A percentile compares a stretch with the other conserved stretches of the same genome.
Evolutionary conservation across 2,329 filamentous ascomycete genomes (phyloP).

Genomic region (Cordyceps farinosa): DNA sequence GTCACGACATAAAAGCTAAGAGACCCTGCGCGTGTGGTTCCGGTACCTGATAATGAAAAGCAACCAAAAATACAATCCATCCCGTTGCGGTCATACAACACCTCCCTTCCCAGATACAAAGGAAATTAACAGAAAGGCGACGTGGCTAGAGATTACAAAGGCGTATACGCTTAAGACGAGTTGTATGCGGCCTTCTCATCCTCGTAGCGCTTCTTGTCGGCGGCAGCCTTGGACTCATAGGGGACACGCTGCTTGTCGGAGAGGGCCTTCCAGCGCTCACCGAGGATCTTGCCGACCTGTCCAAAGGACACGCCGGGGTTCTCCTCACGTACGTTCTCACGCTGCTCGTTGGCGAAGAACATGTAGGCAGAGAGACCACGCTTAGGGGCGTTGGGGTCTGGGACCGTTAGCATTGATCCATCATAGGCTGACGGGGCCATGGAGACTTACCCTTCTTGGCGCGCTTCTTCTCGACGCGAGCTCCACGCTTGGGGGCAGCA

Average conservation of each 20-base stretch:
- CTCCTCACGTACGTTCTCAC: slow-evolving; percentile 95
- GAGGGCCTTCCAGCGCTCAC: slow-evolving; percentile 97
- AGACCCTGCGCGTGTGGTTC: slow-evolving; percentile 34
- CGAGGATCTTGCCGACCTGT: slow-evolving; percentile 97
- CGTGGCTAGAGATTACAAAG: slow-evolving; percentile 21
- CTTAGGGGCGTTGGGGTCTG: slow-evolving; percentile 98
- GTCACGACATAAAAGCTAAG: slow-evolving; percentile 20
- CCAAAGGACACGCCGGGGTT: slow-evolving; percentile 98
- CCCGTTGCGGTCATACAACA: slow-evolving; percentile 42
- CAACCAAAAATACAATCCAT: slow-evolving; percentile 38
- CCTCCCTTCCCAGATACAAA: slow-evolving; percentile 31
- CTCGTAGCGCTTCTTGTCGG: slow-evolving; percentile 99
- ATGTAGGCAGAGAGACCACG: slow-evolving; percentile 99
- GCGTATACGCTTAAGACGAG: slow-evolving; percentile 22
- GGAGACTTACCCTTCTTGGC: slow-evolving; percentile 56
- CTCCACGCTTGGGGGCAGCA: slow-evolving; percentile 47
- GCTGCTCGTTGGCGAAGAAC: slow-evolving; percentile 99
- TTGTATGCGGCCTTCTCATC: slow-evolving; percentile 95
- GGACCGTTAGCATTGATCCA: slow-evolving; percentile 18
- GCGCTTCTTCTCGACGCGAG: slow-evolving; percentile 54
- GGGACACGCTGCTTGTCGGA: slow-evolving; percentile 88
- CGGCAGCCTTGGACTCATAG: slow-evolving; percentile 93
- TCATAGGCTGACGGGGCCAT: slow-evolving; percentile 4
- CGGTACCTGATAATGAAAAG: slow-evolving; percentile 26
- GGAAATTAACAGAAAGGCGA: slow-evolving; percentile 35